A percentile compares a stretch with the other conserved stretches of the same genome.
Evolutionary conservation across 1,139 yeast species (phyloP).

Genomic region (Taphrina flavorubra): DNA sequence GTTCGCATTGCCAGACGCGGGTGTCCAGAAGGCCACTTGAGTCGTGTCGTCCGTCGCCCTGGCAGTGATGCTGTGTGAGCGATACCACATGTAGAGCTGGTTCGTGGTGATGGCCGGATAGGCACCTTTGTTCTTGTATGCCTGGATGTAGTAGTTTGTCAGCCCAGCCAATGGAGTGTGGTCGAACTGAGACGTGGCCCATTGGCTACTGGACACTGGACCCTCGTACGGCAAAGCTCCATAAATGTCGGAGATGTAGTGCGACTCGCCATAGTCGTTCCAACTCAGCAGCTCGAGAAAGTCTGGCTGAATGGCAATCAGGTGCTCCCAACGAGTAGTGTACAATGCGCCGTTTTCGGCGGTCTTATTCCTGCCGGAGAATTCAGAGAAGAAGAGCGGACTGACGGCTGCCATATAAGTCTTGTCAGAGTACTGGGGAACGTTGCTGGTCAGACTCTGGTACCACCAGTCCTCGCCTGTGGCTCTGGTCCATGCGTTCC

Average conservation of each 20-base stretch:
- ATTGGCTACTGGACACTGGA: constrained; percentile 19
- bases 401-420: constrained; percentile 43
- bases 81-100: constrained; percentile 39
- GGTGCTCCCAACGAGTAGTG: constrained; percentile 41
- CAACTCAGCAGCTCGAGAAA: constrained; percentile 43
- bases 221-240: constrained; percentile 31
- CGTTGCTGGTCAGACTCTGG: constrained; percentile 11
- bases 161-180: constrained; percentile 28
- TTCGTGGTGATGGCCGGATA: constrained; percentile 27
- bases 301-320: constrained; percentile 38
- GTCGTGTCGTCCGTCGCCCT: constrained; percentile 11
- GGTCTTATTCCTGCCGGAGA: constrained; percentile 40
- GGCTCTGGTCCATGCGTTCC: constrained; percentile 43
- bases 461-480: constrained; percentile 34
- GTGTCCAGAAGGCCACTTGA: constrained; percentile 13
- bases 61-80: constrained; percentile 41
- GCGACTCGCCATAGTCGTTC: constrained; percentile 45
- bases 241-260: constrained; percentile 41
- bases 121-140: constrained; percentile 37
- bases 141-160: constrained; percentile 33
- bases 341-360: constrained; percentile 38
- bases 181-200: constrained; percentile 25
- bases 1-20: constrained; percentile 9
- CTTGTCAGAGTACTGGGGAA: constrained; percentile 26
- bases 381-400: constrained; percentile 44